Base-by-base conservation (phyloP, 768 basidiomycete species). In the Tylopilus vinaceipallidus region DNA sequence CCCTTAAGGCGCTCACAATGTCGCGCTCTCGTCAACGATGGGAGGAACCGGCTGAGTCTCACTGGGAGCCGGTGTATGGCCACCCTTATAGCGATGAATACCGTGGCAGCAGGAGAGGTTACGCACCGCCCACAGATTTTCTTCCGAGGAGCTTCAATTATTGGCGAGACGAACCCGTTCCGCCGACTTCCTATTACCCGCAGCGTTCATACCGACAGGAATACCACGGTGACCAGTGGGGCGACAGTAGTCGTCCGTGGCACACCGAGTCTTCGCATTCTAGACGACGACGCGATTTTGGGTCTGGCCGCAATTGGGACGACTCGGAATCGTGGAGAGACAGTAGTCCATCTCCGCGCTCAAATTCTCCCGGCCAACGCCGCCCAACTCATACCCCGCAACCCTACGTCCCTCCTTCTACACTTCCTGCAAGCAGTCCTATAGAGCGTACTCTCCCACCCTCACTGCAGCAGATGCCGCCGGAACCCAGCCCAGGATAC, bases 401-500 rank as follows among this genome's bases (percentile, higher is more conserved):
- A 14, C 50, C 64, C 26, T 44, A 47, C 40, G 11, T 38, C 14
- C 14, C 41, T 32, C 54, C 29, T 3, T 56, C 51, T 14, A 42
- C 47, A 1, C 44, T 51, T 23, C 61, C 47, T 19, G 30, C 45
- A 38, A 56, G 23, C 32, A 49, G 20, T 50, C 52, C 57, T 8
- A 23, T 32, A 13, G 54, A 53, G 2, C 13, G 42, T 6, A 42
- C 23, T 26, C 19, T n/a, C n/a, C n/a, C n/a, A n/a, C n/a, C n/a
- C n/a, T n/a, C n/a, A n/a, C n/a, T n/a, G n/a, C n/a, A n/a, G n/a
- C n/a, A n/a, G n/a, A n/a, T n/a, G 36, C 24, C 47, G 9, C 47
- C 16, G 26, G 33, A 52, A 17, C 76, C 77, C 0, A 72, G 68
- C 3, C 50, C 64, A 4, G 57, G 26, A 17, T 78, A 78, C 49